Percentiles rank a stretch among this genome's conserved stretches.
phyloP scores from a whole-genome alignment of 2,329 filamentous ascomycete genomes.

The Cordyceps militaris region DNA sequence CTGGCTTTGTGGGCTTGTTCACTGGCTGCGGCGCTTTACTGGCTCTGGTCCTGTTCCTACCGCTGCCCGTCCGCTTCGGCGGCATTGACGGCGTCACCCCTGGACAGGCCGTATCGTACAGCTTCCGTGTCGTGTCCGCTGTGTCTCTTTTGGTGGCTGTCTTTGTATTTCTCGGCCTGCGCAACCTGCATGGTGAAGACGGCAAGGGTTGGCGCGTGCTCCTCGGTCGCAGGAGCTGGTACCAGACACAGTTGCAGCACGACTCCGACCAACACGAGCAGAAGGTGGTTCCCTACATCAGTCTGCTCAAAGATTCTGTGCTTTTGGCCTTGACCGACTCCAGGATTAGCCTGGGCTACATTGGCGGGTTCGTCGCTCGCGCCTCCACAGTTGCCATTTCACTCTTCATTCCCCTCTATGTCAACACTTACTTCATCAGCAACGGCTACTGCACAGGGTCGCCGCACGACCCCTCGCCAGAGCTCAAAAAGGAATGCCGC shows the following conservation, averaged over 20 bases:
- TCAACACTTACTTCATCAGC: conserved; percentile 83
- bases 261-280: conserved; percentile 20
- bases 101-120: conserved; percentile 67
- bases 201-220: conserved; percentile 63
- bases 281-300: conserved; percentile 47
- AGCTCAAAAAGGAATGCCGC: conserved; percentile 78
- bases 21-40: conserved; percentile 88
- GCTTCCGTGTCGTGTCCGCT: conserved; percentile 78
- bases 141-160: conserved; percentile 66
- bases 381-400: conserved; percentile 94
- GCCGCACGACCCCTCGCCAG: conserved; percentile 56
- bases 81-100: conserved; percentile 65
- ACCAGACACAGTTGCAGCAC: conserved; percentile 17
- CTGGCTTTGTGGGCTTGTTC: conserved; percentile 85
- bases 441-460: conserved; percentile 70
- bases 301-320: conserved; percentile 56
- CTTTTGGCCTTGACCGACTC: conserved; percentile 66
- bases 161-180: conserved; percentile 73
- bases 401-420: conserved; percentile 85
- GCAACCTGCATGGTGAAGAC: conserved; percentile 62
- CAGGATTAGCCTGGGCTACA: conserved; percentile 77
- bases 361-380: conserved; percentile 90
- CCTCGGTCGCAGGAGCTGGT: conserved; percentile 33
- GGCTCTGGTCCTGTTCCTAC: conserved; percentile 74
- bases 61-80: conserved; percentile 73